These are phyloP conservation scores for Lecanicillium sp. DNA, from an alignment of 2,329 filamentous ascomycete genomes.

Conservation along the genomic window DNA sequence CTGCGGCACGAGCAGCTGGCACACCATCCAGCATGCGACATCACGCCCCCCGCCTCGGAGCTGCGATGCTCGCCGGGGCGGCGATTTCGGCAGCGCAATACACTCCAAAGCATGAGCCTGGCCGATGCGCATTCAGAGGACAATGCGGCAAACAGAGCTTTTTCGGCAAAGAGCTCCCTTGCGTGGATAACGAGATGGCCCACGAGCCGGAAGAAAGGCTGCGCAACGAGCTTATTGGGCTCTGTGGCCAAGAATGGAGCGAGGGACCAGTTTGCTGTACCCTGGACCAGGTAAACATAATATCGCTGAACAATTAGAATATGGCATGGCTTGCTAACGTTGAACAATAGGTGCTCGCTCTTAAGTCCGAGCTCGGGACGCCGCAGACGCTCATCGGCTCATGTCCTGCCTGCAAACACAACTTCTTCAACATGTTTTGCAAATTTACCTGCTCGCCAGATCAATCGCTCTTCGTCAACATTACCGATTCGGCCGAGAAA, in stretches of 20 bases:
- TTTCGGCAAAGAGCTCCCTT: constrained; percentile 85
- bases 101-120: constrained; percentile 69
- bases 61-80: constrained; percentile 20
- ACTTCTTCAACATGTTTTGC: constrained; percentile 98
- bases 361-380: constrained; percentile 78
- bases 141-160: constrained; percentile 87
- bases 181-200: constrained; percentile 82
- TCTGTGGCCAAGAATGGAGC: constrained; percentile 85
- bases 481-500: constrained; percentile 65
- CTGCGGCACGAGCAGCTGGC: constrained; percentile 4
- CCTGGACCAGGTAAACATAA: constrained; percentile 57
- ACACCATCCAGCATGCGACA: constrained; percentile 22
- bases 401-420: constrained; percentile 94
- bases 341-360: constrained; percentile 57
- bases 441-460: constrained; percentile 97
- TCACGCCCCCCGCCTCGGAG: constrained; percentile 22
- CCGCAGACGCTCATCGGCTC: constrained; percentile 85
- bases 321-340: not conserved
- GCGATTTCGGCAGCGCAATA: constrained; percentile 20
- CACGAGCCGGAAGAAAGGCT: constrained; percentile 63
- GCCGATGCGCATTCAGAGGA: constrained; percentile 82
- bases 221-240: constrained; percentile 68
- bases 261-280: constrained; percentile 79
- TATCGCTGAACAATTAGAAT: not conserved
- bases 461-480: constrained; percentile 90